These are phyloP conservation scores for Sporothrix inflata DNA, from an alignment of 2,329 filamentous ascomycete genomes.

Conservation along the genomic window DNA sequence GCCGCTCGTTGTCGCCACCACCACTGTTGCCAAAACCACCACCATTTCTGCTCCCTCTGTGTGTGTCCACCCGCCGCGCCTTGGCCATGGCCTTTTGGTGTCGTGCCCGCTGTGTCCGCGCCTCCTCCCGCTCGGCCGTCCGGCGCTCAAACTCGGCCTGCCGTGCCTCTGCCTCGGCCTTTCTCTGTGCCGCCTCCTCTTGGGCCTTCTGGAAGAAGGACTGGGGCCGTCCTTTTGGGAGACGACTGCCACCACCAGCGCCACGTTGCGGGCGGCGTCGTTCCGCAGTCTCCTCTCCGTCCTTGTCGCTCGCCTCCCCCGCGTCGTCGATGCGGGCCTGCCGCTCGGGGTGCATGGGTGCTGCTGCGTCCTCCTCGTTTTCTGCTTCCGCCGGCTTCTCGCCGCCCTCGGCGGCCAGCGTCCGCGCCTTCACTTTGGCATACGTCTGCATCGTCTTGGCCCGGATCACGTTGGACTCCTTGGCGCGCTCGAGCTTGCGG, in stretches of 20 bases:
- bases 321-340: constrained; percentile 46
- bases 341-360: constrained; percentile 47
- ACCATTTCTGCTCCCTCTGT: constrained; percentile 53
- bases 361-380: constrained; percentile 31
- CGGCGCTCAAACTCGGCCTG: constrained; percentile 66
- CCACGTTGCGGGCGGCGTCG: constrained; percentile 37
- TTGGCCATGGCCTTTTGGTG: constrained; percentile 66
- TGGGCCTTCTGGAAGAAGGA: constrained; percentile 39
- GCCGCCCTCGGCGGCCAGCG: constrained; percentile 24
- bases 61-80: constrained; percentile 64
- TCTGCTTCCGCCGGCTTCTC: constrained; percentile 15
- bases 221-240: constrained; percentile 6
- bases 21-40: background rate
- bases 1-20: constrained; percentile 47
- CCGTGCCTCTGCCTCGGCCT: constrained; percentile 51
- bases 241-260: constrained; percentile 60
- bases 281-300: background rate
- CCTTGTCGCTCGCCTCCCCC: constrained; percentile 29
- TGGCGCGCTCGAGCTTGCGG: constrained; percentile 61
- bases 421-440: constrained; percentile 75
- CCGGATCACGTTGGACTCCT: constrained; percentile 84
- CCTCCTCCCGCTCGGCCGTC: constrained; percentile 65
- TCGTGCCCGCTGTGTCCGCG: constrained; percentile 45
- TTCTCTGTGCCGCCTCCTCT: constrained; percentile 58
- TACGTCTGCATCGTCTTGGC: constrained; percentile 93